These are phyloP conservation scores for Dryadomyces sulphureus DNA, from an alignment of 2,329 filamentous ascomycete species.

Conservation along the genomic window DNA sequence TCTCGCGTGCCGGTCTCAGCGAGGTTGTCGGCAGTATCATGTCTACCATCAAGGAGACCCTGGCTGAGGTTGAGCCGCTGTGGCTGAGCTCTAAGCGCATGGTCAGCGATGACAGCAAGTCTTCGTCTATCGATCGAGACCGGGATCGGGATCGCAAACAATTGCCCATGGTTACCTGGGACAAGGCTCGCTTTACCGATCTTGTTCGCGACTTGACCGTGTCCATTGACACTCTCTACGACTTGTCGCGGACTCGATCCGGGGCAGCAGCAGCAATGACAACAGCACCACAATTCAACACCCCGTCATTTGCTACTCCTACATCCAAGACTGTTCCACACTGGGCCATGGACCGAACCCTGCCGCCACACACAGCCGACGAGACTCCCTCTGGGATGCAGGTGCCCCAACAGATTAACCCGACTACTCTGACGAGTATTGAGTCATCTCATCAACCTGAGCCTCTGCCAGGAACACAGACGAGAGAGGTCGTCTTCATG, in stretches of 20 bases:
- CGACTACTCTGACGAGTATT: constrained; percentile 32
- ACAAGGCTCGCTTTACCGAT: constrained; percentile 61
- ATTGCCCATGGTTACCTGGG: constrained; percentile 43
- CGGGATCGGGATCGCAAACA: constrained; percentile 41
- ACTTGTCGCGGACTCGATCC: constrained; percentile 53
- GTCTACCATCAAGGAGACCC: constrained; percentile 65
- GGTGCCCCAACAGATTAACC: constrained; percentile 45
- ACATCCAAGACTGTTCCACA: constrained; percentile 17
- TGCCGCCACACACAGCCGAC: too few species aligned
- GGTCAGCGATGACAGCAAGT: constrained; percentile 11
- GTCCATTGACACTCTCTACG: constrained; percentile 67
- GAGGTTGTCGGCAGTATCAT: constrained; percentile 68
- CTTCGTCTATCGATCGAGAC: neutral
- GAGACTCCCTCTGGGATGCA: constrained; percentile 46
- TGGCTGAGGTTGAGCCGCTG: constrained; percentile 61
- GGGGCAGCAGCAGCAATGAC: constrained; percentile 14
- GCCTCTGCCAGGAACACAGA: constrained; percentile 13
- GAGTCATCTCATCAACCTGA: constrained; percentile 12
- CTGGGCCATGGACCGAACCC: constrained; percentile 17
- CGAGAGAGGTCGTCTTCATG: constrained; percentile 34
- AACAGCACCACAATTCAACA: too few species aligned
- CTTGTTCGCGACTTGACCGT: constrained; percentile 59
- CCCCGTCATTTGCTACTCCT: too few species aligned
- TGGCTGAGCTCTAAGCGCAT: constrained; percentile 45
- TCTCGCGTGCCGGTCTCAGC: constrained; percentile 59